Conservation (phyloP, 352 stramenopile genomes). For the Globisporangium cylindrosporum region DNA sequence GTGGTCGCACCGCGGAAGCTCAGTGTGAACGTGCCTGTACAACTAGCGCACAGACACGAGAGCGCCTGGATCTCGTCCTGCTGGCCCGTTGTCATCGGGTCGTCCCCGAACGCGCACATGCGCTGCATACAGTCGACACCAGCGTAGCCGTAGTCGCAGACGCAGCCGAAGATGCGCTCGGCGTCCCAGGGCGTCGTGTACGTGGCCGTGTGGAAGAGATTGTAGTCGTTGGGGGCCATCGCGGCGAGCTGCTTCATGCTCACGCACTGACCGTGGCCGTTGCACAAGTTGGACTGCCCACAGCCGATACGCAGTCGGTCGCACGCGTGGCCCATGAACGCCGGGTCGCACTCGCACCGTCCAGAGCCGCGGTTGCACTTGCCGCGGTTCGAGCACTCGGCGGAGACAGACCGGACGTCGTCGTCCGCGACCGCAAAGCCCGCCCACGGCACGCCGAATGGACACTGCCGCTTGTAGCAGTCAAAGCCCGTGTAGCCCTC, state of each 20-base stretch:
- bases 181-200: constrained; percentile 81
- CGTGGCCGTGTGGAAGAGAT: constrained; percentile 50
- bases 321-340: constrained; percentile 71
- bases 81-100: constrained; percentile 73
- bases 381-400: constrained; percentile 76
- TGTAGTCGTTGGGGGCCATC: constrained; percentile 51
- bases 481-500: constrained; percentile 85
- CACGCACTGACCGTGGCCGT: constrained; percentile 86
- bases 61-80: constrained; percentile 79
- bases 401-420: constrained; percentile 32
- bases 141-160: constrained; percentile 89
- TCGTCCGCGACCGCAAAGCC: constrained; percentile 48
- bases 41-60: constrained; percentile 60
- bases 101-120: constrained; percentile 86
- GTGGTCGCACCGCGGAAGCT: constrained; percentile 58
- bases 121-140: constrained; percentile 83
- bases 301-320: constrained; percentile 58
- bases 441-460: constrained; percentile 58
- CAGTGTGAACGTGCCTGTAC: constrained; percentile 58
- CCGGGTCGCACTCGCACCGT: constrained; percentile 74
- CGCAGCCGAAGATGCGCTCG: constrained; percentile 77
- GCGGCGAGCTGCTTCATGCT: constrained; percentile 59
- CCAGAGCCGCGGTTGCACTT: constrained; percentile 73
- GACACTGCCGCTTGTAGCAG: constrained; percentile 78
- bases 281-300: constrained; percentile 66